Percentiles rank a stretch among this genome's conserved stretches.
Conservation (phyloP, 345 rosid genomes). For the Mallotus nudiflorus region DNA sequence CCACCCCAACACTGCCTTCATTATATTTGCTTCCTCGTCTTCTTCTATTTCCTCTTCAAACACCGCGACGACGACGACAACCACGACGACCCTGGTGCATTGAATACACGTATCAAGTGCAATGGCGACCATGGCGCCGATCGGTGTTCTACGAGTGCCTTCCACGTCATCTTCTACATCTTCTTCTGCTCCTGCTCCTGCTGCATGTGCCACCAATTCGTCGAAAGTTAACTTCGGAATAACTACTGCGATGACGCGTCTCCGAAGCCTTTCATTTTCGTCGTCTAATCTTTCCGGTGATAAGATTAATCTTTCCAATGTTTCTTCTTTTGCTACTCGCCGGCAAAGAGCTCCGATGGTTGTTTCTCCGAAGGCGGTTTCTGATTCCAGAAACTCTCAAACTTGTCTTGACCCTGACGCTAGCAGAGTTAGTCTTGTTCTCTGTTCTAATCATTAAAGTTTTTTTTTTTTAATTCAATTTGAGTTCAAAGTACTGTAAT, state of each 20-base stretch:
- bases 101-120: not conserved
- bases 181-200: no score
- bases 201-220: no score
- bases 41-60: not conserved
- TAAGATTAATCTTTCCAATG: slow-evolving; percentile 23
- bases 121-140: slow-evolving; percentile 61
- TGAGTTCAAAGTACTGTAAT: not conserved
- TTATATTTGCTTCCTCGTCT: not conserved
- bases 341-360: slow-evolving; percentile 38
- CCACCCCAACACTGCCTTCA: no score
- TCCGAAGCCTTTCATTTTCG: slow-evolving; percentile 46
- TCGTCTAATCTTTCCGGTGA: slow-evolving; percentile 55
- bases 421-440: slow-evolving; percentile 61
- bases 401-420: slow-evolving; percentile 99
- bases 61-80: not conserved
- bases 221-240: slow-evolving; percentile 15
- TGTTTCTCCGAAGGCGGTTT: slow-evolving; percentile 82
- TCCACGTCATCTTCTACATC: slow-evolving; percentile 20
- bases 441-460: not conserved
- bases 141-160: slow-evolving; percentile 38
- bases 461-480: not conserved
- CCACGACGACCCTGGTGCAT: not conserved
- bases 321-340: slow-evolving; percentile 16
- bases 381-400: slow-evolving; percentile 84
- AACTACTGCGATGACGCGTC: not conserved